Conservation (phyloP, 1,284 basidiomycete species). For the Cystodermella granulosa region DNA sequence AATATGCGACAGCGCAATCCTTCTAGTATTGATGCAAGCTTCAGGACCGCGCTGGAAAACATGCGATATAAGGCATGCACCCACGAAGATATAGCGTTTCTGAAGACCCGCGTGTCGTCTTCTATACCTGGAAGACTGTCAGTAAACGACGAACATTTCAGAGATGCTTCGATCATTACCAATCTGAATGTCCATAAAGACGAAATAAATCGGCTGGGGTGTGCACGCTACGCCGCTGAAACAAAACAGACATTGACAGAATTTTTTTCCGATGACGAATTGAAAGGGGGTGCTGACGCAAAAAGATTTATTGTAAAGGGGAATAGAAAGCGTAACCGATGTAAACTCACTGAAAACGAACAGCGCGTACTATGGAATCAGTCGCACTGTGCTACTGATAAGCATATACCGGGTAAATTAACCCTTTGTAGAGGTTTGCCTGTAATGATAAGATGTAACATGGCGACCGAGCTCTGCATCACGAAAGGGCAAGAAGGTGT, state of each 20-base stretch:
- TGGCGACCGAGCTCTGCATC: too few species aligned
- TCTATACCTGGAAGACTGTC: background rate
- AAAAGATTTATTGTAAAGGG: constrained; percentile 7
- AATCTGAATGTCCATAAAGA: too few species aligned
- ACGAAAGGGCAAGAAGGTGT: constrained; percentile 3
- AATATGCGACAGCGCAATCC: background rate
- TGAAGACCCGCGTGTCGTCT: background rate
- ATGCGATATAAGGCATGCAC: too few species aligned
- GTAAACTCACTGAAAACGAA: constrained; percentile 6
- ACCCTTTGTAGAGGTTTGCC: constrained; percentile 8
- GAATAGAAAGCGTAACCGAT: constrained; percentile 11
- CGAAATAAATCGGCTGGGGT: too few species aligned
- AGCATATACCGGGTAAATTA: too few species aligned
- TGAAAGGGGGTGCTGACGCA: too few species aligned
- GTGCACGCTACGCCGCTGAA: too few species aligned
- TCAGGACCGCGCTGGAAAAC: constrained; percentile 10
- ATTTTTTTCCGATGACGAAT: background rate
- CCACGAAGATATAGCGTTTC: constrained; percentile 14
- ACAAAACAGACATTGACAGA: background rate
- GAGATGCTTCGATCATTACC: background rate
- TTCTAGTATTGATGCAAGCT: constrained; percentile 6
- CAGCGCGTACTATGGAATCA: background rate
- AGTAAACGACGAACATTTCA: background rate
- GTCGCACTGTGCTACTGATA: background rate
- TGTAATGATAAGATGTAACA: constrained; percentile 9